Evolutionary conservation across 768 basidiomycete genomes (phyloP).

Genomic region (Gloeostereum incarnatum): DNA sequence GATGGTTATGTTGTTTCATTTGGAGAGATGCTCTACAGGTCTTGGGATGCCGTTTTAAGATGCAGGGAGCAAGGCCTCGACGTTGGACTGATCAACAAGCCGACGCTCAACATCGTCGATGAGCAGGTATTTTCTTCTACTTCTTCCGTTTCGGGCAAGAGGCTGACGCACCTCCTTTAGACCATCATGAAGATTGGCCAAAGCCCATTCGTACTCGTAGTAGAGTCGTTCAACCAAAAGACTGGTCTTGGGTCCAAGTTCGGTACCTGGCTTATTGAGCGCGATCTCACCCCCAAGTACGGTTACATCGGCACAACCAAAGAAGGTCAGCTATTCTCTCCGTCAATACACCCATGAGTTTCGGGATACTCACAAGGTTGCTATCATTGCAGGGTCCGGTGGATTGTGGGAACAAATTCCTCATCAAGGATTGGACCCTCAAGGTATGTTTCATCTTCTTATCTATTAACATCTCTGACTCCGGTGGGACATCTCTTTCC

Average conservation of each 20-base stretch:
- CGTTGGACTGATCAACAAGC: slow-evolving; percentile 83
- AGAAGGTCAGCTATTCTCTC: slow-evolving; percentile 48
- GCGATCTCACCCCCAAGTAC: slow-evolving; percentile 70
- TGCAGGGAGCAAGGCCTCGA: slow-evolving; percentile 65
- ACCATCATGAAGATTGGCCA: slow-evolving; percentile 61
- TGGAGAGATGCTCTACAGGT: slow-evolving; percentile 82
- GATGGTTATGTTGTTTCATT: slow-evolving; percentile 80
- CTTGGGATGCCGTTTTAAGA: slow-evolving; percentile 74
- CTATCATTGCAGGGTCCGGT: slow-evolving; percentile 30
- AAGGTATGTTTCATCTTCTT: slow-evolving; percentile 37
- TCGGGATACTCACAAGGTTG: background rate
- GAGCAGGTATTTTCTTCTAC: slow-evolving; percentile 42
- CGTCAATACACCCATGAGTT: too few relatives aligned
- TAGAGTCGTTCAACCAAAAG: slow-evolving; percentile 83
- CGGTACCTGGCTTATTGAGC: slow-evolving; percentile 83
- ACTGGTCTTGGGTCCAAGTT: slow-evolving; percentile 85
- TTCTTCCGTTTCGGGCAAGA: background rate
- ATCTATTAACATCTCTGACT: slow-evolving; percentile 7
- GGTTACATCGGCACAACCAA: slow-evolving; percentile 74
- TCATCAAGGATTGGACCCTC: slow-evolving; percentile 70
- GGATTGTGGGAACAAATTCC: slow-evolving; percentile 84
- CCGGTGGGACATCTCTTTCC: slow-evolving; percentile 12
- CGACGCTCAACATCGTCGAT: slow-evolving; percentile 75
- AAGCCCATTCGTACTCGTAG: slow-evolving; percentile 74
- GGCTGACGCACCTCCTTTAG: slow-evolving; percentile 15